Conservation (phyloP, 2,329 filamentous ascomycete genomes). For the Chalaropsis ovoidea region DNA sequence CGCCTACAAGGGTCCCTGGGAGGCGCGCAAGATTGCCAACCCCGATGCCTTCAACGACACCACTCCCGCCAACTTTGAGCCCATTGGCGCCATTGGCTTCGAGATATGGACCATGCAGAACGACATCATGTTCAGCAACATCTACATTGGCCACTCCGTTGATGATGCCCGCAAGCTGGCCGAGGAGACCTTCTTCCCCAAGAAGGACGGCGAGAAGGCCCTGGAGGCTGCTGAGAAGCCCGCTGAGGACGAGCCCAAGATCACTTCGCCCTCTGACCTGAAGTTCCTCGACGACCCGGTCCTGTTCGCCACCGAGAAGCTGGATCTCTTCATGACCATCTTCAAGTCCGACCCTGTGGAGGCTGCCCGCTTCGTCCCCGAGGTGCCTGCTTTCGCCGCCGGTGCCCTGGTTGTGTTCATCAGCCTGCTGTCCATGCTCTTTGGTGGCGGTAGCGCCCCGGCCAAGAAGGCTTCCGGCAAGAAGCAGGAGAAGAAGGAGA, state of each 20-base stretch:
- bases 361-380: conserved; percentile 81
- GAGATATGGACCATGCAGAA: conserved; percentile 99
- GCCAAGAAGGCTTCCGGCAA: conserved; percentile 65
- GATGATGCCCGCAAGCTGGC: conserved; percentile 85
- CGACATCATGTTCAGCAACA: conserved; percentile 98
- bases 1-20: conserved; percentile 92
- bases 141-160: conserved; percentile 96
- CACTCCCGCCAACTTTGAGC: conserved; percentile 90
- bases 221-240: conserved; percentile 71
- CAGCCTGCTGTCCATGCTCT: conserved; percentile 56
- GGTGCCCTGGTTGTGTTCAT: conserved; percentile 60
- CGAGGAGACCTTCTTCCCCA: conserved; percentile 80
- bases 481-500: conserved; percentile 51
- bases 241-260: conserved; percentile 56
- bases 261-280: conserved; percentile 56
- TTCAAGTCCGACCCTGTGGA: conserved; percentile 70
- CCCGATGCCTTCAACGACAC: conserved; percentile 96
- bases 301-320: conserved; percentile 79
- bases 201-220: conserved; percentile 72
- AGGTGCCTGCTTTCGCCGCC: conserved; percentile 72
- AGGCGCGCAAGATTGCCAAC: conserved; percentile 92
- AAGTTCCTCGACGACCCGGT: conserved; percentile 88
- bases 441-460: conserved; percentile 55
- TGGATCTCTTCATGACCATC: conserved; percentile 80
- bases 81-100: conserved; percentile 95